Percentiles rank a stretch among this genome's conserved stretches.
phyloP scores from a whole-genome alignment of 805 yeast species.

The Nakazawaea ernobii region DNA sequence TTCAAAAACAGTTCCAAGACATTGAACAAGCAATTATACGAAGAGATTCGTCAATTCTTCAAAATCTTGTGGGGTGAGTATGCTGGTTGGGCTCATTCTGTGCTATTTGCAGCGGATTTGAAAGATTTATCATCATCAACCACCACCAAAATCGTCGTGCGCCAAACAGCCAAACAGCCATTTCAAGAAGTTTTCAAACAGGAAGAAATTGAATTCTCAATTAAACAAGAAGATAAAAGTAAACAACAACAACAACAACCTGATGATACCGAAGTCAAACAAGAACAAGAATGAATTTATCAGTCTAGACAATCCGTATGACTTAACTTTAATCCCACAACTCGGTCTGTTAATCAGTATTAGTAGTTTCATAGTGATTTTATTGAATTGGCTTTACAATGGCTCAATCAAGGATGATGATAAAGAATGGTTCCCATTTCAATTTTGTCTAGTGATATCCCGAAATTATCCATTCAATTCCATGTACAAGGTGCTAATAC shows the following conservation, averaged over 20 bases:
- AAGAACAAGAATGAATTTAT: background rate
- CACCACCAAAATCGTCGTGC: conserved; percentile 35
- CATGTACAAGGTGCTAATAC: background rate
- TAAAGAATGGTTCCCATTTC: conserved; percentile 8
- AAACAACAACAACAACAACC: background rate
- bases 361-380: background rate
- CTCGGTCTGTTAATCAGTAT: background rate
- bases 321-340: background rate
- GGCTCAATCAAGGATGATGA: conserved; percentile 2
- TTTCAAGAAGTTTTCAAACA: background rate
- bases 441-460: background rate
- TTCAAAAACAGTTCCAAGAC: conserved; percentile 37
- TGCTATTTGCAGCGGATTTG: conserved; percentile 81
- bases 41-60: conserved; percentile 53
- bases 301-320: background rate
- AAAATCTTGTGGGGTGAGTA: conserved; percentile 74
- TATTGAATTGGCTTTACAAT: background rate
- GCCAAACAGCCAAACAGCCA: background rate
- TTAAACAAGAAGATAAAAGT: background rate
- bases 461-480: conserved; percentile 6
- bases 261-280: background rate
- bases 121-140: conserved; percentile 42
- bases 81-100: conserved; percentile 99
- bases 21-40: conserved; percentile 47
- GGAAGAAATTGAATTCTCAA: too few species aligned